Evolutionary conservation across 148 eudicot species (phyloP).

Genomic region (Agrostemma githago): DNA sequence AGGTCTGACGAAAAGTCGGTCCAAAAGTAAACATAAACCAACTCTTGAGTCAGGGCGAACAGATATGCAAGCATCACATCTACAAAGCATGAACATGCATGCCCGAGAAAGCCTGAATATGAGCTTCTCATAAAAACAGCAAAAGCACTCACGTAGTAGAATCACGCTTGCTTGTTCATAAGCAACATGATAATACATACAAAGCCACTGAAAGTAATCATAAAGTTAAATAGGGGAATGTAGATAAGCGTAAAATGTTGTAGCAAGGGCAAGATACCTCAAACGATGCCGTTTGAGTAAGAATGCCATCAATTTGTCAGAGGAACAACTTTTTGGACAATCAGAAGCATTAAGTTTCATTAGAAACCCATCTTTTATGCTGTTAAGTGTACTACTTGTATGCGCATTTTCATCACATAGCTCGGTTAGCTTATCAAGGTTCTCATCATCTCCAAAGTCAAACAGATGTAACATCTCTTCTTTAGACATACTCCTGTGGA

Average conservation of each 20-base stretch:
- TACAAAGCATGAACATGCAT: not conserved
- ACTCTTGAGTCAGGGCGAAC: not conserved
- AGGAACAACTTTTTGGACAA: constrained; percentile 48
- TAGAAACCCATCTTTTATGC: constrained; percentile 32
- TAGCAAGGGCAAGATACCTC: constrained; percentile 40
- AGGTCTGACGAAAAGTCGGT: not conserved
- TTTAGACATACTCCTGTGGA: constrained; percentile 87
- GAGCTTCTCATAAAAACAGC: not conserved
- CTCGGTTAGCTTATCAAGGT: constrained; percentile 37
- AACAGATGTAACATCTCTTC: constrained; percentile 94
- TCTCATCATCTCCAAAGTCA: constrained; percentile 85
- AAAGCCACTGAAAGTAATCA: not conserved
- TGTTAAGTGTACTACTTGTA: constrained; percentile 22
- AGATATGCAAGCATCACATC: not conserved
- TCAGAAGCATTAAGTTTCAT: constrained; percentile 39
- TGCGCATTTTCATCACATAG: constrained; percentile 35
- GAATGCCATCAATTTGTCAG: constrained; percentile 73
- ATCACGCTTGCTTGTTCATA: not conserved
- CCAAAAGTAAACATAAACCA: no score
- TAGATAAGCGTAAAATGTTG: not conserved
- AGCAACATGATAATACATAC: not conserved
- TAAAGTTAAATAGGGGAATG: not conserved
- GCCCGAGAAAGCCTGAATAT: not conserved
- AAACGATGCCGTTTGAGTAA: constrained; percentile 65
- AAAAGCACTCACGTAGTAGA: not conserved